Conservation (phyloP, 1,284 basidiomycete species). For the Austroboletus novae-zelandiae region DNA sequence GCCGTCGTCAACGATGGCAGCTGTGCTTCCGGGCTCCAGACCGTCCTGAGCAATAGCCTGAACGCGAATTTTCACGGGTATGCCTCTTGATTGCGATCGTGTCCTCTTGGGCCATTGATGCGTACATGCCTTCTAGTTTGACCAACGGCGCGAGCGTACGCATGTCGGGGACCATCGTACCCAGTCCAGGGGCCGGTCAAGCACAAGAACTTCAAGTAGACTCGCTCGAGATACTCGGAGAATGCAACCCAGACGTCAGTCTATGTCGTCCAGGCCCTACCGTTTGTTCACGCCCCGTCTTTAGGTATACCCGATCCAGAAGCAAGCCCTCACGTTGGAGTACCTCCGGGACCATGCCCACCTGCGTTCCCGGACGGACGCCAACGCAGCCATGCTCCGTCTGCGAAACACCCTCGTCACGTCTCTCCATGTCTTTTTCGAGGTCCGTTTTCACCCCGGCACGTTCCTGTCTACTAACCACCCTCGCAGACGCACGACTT, state of each 20-base stretch:
- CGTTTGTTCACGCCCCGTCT: constrained; percentile 8
- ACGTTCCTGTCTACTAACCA: background rate
- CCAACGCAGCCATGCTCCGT: constrained; percentile 71
- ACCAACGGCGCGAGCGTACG: constrained; percentile 74
- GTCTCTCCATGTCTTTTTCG: constrained; percentile 61
- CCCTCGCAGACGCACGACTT: constrained; percentile 69
- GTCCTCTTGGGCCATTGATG: background rate
- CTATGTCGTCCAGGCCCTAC: background rate
- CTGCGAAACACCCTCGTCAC: constrained; percentile 60
- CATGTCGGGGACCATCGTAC: constrained; percentile 62
- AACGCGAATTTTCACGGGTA: constrained; percentile 18
- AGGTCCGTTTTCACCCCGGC: constrained; percentile 44
- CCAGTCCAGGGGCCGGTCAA: constrained; percentile 70
- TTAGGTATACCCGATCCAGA: constrained; percentile 85
- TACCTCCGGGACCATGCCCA: constrained; percentile 83
- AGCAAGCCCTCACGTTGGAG: constrained; percentile 71
- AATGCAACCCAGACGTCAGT: constrained; percentile 71
- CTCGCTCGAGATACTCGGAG: constrained; percentile 64
- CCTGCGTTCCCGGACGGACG: constrained; percentile 75
- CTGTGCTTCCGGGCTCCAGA: constrained; percentile 66
- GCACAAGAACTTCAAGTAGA: constrained; percentile 74
- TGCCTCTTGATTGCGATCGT: background rate
- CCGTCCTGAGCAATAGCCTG: constrained; percentile 52
- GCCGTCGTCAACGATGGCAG: constrained; percentile 84
- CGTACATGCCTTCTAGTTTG: constrained; percentile 39